Conservation (phyloP, 1,284 basidiomycete species). For the Moesziomyces sp. region DNA sequence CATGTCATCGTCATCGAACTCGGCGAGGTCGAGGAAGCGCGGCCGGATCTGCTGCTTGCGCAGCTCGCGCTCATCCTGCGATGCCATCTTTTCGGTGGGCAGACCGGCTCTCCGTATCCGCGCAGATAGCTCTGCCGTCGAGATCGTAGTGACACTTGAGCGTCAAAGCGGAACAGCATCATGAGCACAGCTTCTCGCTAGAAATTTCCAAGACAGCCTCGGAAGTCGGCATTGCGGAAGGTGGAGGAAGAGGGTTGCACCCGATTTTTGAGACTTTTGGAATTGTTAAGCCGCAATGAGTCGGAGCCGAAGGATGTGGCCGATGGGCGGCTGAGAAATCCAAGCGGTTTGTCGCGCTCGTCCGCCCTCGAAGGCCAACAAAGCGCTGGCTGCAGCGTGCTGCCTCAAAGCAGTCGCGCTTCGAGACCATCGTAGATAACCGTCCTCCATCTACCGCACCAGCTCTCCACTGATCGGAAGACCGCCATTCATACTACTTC, state of each 20-base stretch:
- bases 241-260: neutral
- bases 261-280: neutral
- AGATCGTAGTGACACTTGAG: neutral
- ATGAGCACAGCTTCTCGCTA: neutral
- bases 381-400: neutral
- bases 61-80: conserved; percentile 25
- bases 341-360: neutral
- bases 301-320: neutral
- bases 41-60: conserved; percentile 57
- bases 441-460: neutral
- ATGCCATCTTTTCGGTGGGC: conserved; percentile 13
- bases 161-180: neutral
- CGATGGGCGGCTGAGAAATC: neutral
- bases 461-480: conserved; percentile 7
- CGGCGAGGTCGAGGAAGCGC: conserved; percentile 50
- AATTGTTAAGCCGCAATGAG: neutral
- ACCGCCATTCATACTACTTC: conserved; percentile 5
- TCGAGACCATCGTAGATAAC: neutral
- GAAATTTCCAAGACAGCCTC: neutral
- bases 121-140: no score
- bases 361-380: neutral
- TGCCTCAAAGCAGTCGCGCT: neutral
- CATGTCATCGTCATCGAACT: conserved; percentile 44
- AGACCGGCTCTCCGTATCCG: no score
- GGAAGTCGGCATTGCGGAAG: neutral